Evolutionary conservation across 2,329 filamentous ascomycete species (phyloP), one percentile per base, ranked within the genome.

Genomic region (Epichloe festucae): DNA sequence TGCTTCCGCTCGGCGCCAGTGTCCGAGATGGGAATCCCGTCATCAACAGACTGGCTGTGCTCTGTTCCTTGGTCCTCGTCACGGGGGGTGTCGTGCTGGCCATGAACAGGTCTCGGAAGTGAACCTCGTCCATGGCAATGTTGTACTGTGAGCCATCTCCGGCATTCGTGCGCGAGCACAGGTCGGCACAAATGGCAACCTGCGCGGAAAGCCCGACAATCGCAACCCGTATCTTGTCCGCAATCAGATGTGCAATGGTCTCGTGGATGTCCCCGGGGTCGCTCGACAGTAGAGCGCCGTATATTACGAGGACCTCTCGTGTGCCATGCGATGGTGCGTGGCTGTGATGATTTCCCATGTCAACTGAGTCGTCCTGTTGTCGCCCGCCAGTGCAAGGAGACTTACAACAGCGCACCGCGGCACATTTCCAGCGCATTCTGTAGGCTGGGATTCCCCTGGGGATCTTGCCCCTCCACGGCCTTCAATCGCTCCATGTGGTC

Each of bases 381-480:
- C 27, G 10, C 27, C 27, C 27, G 27, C 27, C 27, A 31, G 27
- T 31, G 27, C 27, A 11, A 11, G 27, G 27, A 11, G 27, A 59
- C 77, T 56, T 72, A 86, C 83, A 87, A 96, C n/a, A 98, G 73
- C 38, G 86, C 85, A 50, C 89, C 93, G 51, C 93, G 80, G 54
- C 88, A 89, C 87, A 98, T 94, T 67, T 98, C 90, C 48, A 98
- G 76, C 4, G 90, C 90, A 67, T 98, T 98, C 67, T 98, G 93
- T 56, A 98, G 67, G 67, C 85, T 89, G 15, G 87, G 84, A 57
- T 83, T 82, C 41, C 88, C 86, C 62, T 85, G 78, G 14, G 86
- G 79, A 62, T 90, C 81, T 61, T 78, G 70, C 5, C 79, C 72
- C 61, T 81, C 77, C 58, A 90, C 74, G 1, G 72, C 76, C 62